Base-by-base conservation (phyloP, 192 early-diverging fungal species). In the Spizellomyces sp. region DNA sequence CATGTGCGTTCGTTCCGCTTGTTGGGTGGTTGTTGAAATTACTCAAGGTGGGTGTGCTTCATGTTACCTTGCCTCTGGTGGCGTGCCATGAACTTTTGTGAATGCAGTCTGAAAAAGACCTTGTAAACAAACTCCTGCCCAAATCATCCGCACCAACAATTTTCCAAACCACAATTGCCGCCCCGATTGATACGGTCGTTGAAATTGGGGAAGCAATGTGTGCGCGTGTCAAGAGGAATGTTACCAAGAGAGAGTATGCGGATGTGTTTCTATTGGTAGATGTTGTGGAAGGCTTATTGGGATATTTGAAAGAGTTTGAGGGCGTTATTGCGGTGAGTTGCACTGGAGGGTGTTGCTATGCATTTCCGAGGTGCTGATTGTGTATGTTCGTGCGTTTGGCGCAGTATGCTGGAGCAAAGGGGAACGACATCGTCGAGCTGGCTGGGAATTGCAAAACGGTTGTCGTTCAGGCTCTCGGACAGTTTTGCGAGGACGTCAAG, bases 181-280 rank as follows among this genome's bases (percentile, higher is more conserved):
- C 79, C 0, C 75, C 88, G 8, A 56, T 88, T 0, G 83, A 84
- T 17, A 74, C 75, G 44, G 85, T 83, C 60, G 48, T 86, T 0
- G 80, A 87, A 41, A 76, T 78, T 19, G 87, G 86, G 8, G 84
- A 85, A 52, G 56, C 73, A n/a, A 67, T 92, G 36, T 78, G 88
- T 70, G 73, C 70, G 9, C 64, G 82, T 6, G 84, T 85, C 17
- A 83, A 83, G 58, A 73, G 86, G 45, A 78, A 71, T 52, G 70
- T 85, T 54, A 67, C 83, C 56, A 76, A 69, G 50, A 69, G 56
- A 36, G 83, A 87, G 44, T 68, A 66, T 58, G 79, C 75, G 9
- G 90, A 93, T 52, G 58, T 90, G 27, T 87, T 80, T 62, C 82
- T 93, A 77, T 71, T 92, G 14, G 84, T 92, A 71, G 90, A 93